phyloP scores from a whole-genome alignment of 768 basidiomycete genomes.

The Tulasnella sp. region DNA sequence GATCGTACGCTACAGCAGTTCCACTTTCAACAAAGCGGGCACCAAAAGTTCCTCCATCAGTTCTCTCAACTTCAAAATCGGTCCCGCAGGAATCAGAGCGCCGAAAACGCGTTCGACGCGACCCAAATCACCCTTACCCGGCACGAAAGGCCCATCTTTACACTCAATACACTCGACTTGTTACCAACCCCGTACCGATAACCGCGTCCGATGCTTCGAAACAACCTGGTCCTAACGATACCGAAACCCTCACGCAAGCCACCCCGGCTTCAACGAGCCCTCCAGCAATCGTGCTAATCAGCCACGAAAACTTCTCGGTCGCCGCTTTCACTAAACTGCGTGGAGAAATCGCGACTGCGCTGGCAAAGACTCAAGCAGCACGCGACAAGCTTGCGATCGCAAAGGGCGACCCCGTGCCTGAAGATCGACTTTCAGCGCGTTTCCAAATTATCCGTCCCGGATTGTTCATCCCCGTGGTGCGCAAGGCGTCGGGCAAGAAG shows the following conservation, averaged over 20 bases:
- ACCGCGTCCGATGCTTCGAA: background rate
- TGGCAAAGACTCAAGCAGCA: background rate
- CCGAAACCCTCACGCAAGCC: background rate
- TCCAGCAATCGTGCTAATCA: constrained; percentile 12
- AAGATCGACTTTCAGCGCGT: background rate
- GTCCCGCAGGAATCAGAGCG: background rate
- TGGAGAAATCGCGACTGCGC: background rate
- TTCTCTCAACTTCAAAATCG: background rate
- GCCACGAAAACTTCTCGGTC: constrained; percentile 13
- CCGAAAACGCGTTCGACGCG: constrained; percentile 39
- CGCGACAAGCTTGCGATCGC: background rate
- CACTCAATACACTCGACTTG: constrained; percentile 13
- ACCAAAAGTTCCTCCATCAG: background rate
- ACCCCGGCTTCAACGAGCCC: background rate
- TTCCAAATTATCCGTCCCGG: constrained; percentile 16
- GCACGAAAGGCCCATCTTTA: constrained; percentile 12
- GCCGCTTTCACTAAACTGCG: constrained; percentile 12
- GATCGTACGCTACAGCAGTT: background rate
- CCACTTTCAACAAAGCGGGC: background rate
- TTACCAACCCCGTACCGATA: constrained; percentile 1
- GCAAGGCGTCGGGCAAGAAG: constrained; percentile 8
- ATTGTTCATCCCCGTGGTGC: constrained; percentile 16
- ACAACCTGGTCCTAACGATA: background rate
- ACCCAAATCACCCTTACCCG: constrained; percentile 10
- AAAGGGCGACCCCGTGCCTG: background rate